Evolutionary conservation across 208 protist genomes (phyloP), one percentile per base, ranked within the genome.

Genomic region (Acanthamoeba lenticulata): DNA sequence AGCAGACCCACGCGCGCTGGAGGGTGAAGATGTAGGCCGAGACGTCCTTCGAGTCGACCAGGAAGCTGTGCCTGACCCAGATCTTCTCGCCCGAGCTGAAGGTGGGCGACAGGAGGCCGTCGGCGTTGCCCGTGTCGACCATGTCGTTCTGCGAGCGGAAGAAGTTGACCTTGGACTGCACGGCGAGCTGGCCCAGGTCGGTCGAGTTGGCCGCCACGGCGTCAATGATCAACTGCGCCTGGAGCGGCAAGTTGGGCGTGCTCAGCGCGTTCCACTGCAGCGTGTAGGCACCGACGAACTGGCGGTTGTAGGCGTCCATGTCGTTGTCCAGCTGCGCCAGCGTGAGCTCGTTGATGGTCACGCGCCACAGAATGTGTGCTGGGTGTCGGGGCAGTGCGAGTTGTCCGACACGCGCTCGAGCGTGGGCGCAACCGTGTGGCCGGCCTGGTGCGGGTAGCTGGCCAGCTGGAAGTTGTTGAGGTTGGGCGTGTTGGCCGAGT

Each of bases 31-130:
- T 38, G 67, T 40, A 77, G 15, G 67, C 67, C 21, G 24, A 11
- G 15, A 77, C 29, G 67, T 77, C 67, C 15, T 9, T 24, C 11
- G 11, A 17, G 67, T 77, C 67, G 29, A 77, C 67, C 24, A 77
- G 67, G 67, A 77, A 77, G 34, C 67, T 77, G 67, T 77, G 67
- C 29, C 67, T 17, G 21, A 77, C 67, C 67, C 67, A 77, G n/a
- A n/a, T n/a, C n/a, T n/a, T n/a, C n/a, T n/a, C n/a, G n/a, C n/a
- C n/a, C n/a, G n/a, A n/a, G n/a, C 67, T 77, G 67, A 77, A 77
- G 15, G 34, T 38, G 13, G 67, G 29, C 15, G 29, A 11, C 15
- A 19, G 9, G 15, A 77, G 24, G 29, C 67, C 67, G 27, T n/a
- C 29, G 67, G 29, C 15, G 24, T n/a, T n/a, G n/a, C n/a, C 34